Percentiles rank a stretch among this genome's conserved stretches.
These are phyloP conservation scores for Aspergillus persii DNA, from an alignment of 2,329 filamentous ascomycete species.

Conservation along the genomic window DNA sequence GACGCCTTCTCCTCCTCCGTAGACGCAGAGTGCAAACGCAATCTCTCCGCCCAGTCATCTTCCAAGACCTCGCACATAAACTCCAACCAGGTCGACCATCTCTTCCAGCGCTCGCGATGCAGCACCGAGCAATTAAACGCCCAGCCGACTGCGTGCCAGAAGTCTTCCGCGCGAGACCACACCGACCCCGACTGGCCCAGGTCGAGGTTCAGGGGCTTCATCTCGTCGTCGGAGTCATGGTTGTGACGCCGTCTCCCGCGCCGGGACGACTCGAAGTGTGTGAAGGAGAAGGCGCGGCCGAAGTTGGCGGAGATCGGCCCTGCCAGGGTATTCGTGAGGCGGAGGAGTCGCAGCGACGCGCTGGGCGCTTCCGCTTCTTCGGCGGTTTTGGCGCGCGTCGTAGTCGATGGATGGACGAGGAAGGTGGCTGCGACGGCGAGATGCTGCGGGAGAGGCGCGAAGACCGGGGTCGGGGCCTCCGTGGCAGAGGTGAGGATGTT, in stretches of 20 bases:
- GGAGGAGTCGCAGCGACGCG: slow-evolving; percentile 68
- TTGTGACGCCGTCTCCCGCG: slow-evolving; percentile 31
- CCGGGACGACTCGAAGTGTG: slow-evolving; percentile 35
- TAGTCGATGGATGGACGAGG: slow-evolving; percentile 76
- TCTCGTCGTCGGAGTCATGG: slow-evolving; percentile 41
- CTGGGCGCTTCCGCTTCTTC: slow-evolving; percentile 64
- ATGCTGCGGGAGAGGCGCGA: slow-evolving; percentile 68
- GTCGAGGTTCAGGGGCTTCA: slow-evolving; percentile 55
- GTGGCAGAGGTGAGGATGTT: slow-evolving; percentile 35
- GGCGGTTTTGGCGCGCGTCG: slow-evolving; percentile 64
- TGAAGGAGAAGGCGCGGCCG: slow-evolving; percentile 69
- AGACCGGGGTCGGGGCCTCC: slow-evolving; percentile 48
- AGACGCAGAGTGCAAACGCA: slow-evolving; percentile 27
- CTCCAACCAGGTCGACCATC: slow-evolving; percentile 78
- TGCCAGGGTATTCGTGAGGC: slow-evolving; percentile 61
- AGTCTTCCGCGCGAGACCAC: slow-evolving; percentile 75
- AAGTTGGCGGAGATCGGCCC: slow-evolving; percentile 71
- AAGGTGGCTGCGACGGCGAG: slow-evolving; percentile 77
- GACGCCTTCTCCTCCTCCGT: slow-evolving; percentile 8
- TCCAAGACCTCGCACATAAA: slow-evolving; percentile 58
- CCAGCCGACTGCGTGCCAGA: slow-evolving; percentile 90
- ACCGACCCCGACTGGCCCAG: slow-evolving; percentile 66
- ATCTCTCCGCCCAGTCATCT: slow-evolving; percentile 43
- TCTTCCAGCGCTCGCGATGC: slow-evolving; percentile 71
- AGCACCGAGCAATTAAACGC: slow-evolving; percentile 82